These are phyloP conservation scores for Paradendryphiella salina DNA, from an alignment of 2,329 filamentous ascomycete genomes.

Conservation along the genomic window DNA sequence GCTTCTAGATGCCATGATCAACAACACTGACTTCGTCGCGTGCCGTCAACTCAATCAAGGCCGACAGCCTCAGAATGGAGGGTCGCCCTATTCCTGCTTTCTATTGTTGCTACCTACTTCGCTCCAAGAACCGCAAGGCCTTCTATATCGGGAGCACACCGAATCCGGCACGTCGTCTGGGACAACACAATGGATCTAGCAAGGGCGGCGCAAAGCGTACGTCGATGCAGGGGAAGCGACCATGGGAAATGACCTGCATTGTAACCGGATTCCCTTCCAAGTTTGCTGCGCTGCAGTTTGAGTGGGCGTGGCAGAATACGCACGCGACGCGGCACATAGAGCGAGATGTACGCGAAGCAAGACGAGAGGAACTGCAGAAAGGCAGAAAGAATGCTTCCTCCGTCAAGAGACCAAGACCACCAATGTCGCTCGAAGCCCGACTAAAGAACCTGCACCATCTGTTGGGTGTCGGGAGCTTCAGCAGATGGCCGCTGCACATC, in stretches of 20 bases:
- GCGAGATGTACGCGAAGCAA: conserved; percentile 35
- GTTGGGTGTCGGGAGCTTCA: conserved; percentile 76
- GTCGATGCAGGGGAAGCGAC: conserved; percentile 66
- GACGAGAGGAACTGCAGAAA: conserved; percentile 42
- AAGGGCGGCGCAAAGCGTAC: conserved; percentile 83
- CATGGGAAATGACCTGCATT: conserved; percentile 79
- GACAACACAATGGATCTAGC: conserved; percentile 85
- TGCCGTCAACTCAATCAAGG: conserved; percentile 2
- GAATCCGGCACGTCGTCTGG: conserved; percentile 78
- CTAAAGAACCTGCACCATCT: conserved; percentile 82
- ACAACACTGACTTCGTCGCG: conserved; percentile 15
- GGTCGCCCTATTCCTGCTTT: conserved; percentile 71
- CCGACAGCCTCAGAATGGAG: conserved; percentile 22
- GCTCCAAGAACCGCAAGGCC: conserved; percentile 72
- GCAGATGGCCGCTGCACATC: conserved; percentile 77
- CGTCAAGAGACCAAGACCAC: conserved; percentile 52
- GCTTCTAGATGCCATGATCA: conserved; percentile 21
- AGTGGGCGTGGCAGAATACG: conserved; percentile 94
- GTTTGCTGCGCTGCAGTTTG: conserved; percentile 88
- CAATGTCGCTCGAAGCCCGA: conserved; percentile 66
- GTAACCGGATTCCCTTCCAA: conserved; percentile 88
- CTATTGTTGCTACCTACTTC: conserved; percentile 90
- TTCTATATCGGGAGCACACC: conserved; percentile 93
- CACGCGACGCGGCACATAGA: conserved; percentile 80
- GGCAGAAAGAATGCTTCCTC: conserved; percentile 36